Conservation (phyloP, 257 asterid species). For the Primulina huaijiensis region DNA sequence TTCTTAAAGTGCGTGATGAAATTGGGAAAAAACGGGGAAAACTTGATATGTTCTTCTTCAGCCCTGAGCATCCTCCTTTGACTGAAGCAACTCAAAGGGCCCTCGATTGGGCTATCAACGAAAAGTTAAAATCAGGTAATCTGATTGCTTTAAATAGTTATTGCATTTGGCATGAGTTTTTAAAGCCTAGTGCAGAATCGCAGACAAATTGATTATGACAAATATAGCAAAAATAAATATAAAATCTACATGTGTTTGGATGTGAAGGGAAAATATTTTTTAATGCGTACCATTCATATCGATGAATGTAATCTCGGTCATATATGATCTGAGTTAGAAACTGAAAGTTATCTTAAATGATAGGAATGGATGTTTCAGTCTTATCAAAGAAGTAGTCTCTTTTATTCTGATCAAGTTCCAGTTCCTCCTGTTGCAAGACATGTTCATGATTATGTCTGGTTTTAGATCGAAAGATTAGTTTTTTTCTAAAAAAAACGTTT, state of each 20-base stretch:
- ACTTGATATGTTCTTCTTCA: conserved; percentile 38
- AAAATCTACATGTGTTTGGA: not conserved
- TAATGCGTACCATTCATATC: not conserved
- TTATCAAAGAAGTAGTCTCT: not conserved
- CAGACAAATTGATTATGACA: too few relatives aligned
- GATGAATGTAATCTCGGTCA: not conserved
- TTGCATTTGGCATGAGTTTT: not conserved
- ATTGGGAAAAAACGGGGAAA: conserved; percentile 42
- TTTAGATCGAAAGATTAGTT: too few relatives aligned
- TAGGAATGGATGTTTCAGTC: not conserved
- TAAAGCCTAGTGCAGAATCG: not conserved
- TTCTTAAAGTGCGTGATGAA: conserved; percentile 64
- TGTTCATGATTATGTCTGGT: not conserved
- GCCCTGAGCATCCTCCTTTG: conserved; percentile 64
- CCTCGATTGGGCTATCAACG: conserved; percentile 67
- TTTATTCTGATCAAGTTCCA: not conserved
- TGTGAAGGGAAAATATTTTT: not conserved
- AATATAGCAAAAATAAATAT: not conserved
- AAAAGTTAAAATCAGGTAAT: conserved; percentile 56
- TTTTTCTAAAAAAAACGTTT: too few relatives aligned
- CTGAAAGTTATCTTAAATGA: not conserved
- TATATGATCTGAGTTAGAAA: not conserved
- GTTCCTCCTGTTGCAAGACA: not conserved
- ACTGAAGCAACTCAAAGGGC: conserved; percentile 64
- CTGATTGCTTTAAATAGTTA: not conserved